phyloP scores from a whole-genome alignment of 495 filamentous ascomycete species.

The Neurospora sp. region DNA sequence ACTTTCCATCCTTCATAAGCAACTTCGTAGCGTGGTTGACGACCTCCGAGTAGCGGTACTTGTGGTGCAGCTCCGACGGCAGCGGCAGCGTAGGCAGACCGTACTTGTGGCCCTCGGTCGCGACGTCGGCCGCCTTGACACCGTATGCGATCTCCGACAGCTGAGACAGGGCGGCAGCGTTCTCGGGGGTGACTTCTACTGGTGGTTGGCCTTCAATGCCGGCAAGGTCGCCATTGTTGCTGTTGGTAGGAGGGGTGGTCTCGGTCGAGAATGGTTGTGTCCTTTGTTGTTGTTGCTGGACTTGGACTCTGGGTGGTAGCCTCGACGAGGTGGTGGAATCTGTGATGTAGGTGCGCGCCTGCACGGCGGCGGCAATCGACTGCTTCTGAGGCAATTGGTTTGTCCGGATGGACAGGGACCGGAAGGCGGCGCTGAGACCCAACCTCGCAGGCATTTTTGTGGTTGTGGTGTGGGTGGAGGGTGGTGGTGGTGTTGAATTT shows the following conservation, averaged over 20 bases:
- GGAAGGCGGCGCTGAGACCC: slow-evolving; percentile 33
- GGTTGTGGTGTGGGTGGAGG: slow-evolving; percentile 1
- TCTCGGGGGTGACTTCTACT: slow-evolving; percentile 16
- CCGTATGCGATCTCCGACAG: slow-evolving; percentile 26
- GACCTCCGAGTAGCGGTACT: slow-evolving; percentile 71
- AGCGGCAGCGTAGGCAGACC: slow-evolving; percentile 56
- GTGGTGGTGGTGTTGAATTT: neutral
- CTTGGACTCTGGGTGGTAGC: slow-evolving; percentile 1
- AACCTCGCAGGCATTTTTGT: slow-evolving; percentile 41
- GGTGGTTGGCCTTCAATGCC: slow-evolving; percentile 12
- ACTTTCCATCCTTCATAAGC: slow-evolving; percentile 82
- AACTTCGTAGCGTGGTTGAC: slow-evolving; percentile 80
- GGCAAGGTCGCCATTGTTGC: slow-evolving; percentile 3
- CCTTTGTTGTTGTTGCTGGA: neutral
- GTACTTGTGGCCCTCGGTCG: slow-evolving; percentile 58
- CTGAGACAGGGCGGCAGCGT: slow-evolving; percentile 25
- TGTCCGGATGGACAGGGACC: slow-evolving; percentile 34
- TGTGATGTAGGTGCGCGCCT: slow-evolving; percentile 30
- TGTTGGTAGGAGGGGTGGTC: slow-evolving; percentile 2
- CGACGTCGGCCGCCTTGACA: slow-evolving; percentile 16
- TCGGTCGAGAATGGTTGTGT: slow-evolving; percentile 1
- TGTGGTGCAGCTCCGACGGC: slow-evolving; percentile 49
- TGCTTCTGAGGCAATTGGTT: slow-evolving; percentile 53
- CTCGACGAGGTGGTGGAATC: slow-evolving; percentile 1
- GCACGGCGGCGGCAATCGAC: slow-evolving; percentile 43